Conservation (phyloP, 805 yeast species). For the Hemisphaericaspora nanyangensis region DNA sequence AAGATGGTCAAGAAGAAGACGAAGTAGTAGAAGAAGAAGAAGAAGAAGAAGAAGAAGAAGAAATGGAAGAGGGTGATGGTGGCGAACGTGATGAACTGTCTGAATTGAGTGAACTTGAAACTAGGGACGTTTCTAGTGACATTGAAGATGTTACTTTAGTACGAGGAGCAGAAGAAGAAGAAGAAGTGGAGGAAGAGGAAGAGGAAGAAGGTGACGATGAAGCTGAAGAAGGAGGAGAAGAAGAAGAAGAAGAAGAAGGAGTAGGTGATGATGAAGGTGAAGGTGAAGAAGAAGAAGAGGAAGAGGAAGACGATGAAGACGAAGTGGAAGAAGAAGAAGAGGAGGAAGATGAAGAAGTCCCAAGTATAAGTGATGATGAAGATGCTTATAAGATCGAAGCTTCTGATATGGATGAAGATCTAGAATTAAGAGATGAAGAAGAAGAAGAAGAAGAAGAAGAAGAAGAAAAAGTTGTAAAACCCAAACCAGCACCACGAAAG, state of each 20-base stretch:
- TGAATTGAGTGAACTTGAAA: constrained; percentile 3
- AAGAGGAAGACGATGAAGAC: constrained; percentile 13
- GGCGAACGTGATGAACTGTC: constrained; percentile 10
- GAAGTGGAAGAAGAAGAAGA: constrained; percentile 20
- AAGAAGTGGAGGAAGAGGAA: constrained; percentile 2
- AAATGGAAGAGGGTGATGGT: constrained; percentile 2
- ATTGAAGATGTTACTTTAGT: constrained; percentile 2
- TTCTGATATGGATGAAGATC: constrained; percentile 34
- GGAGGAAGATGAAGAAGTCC: constrained; percentile 21
- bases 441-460: constrained; percentile 16
- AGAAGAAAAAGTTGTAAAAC: constrained; percentile 1
- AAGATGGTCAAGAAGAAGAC: constrained; percentile 7
- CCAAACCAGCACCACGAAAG: constrained; percentile 4
- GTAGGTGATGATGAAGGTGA: constrained; percentile 9
- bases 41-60: constrained; percentile 9
- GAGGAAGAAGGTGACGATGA: constrained; percentile 5
- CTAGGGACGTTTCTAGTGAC: not conserved
- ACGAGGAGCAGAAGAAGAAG: constrained; percentile 1
- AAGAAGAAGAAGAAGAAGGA: constrained; percentile 1
- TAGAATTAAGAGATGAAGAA: constrained; percentile 29
- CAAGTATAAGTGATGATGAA: constrained; percentile 15
- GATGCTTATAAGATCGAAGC: constrained; percentile 28
- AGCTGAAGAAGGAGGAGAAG: constrained; percentile 4
- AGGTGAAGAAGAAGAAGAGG: constrained; percentile 8
- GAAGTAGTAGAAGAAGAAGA: constrained; percentile 8